Base-by-base conservation (phyloP, 1,284 basidiomycete species). In the Tilletia indica region DNA sequence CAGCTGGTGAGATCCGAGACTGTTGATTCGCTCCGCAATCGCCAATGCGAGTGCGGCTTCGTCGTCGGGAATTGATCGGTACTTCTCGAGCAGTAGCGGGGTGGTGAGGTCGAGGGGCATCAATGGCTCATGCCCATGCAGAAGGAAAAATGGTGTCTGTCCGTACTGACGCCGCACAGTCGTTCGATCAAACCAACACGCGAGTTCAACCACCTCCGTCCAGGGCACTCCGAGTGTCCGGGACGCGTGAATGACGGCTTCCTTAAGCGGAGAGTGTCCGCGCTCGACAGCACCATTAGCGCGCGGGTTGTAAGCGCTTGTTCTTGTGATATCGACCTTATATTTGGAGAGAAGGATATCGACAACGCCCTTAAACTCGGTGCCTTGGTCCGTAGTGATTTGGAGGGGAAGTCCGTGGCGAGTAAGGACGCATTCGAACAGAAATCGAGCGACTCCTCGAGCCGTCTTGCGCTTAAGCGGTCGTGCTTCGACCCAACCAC, bases 401-500 rank as follows among this genome's bases (percentile, higher is more conserved):
- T 54, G 51, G n/a, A 54, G 4, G 25, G 51, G 51, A 4, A 54
- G 16, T 21, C 71, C 68, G 66, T 72, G 68, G 25, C 71, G 67
- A 9, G 25, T 48, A 47, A 69, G 66, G 61, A 68, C 67, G 16
- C 61, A 4, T 6, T 47, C 25, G 4, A 47, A 31, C 38, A 72
- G 47, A 48, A 72, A 72, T 9, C 49, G 16, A 0, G 71, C 25
- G 19, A 69, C 67, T 14, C 51, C 12, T n/a, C 34, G 36, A 5
- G 68, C 47, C 8, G 34, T 61, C 19, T 69, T 31, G 12, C 16
- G 67, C 6, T 21, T 42, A 3, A 72, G 38, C 2, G 68, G 2
- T 31, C 47, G 61, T 34, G 68, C 54, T 21, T 68, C 68, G 3
- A 64, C 51, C 71, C 71, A 70, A 1, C 71, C 71, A 1, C 51